Percentiles rank a stretch among this genome's conserved stretches.
Evolutionary conservation across 2,329 filamentous ascomycete species (phyloP).

Genomic region (Botrytis paeoniae): DNA sequence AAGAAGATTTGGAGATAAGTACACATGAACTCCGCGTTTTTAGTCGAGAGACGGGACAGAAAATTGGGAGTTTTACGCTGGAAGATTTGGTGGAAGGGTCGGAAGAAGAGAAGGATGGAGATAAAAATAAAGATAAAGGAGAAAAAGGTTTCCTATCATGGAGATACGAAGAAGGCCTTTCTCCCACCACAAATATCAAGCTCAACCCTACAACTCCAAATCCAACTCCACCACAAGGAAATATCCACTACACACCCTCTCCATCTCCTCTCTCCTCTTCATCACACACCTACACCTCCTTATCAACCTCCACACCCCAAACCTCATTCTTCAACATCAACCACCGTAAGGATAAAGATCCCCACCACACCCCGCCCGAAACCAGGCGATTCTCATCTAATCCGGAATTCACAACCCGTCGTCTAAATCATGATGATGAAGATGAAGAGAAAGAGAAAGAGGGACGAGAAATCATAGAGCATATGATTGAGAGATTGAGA

Average conservation of each 20-base stretch:
- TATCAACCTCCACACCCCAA: not conserved
- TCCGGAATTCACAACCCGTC: not conserved
- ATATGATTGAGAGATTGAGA: not conserved
- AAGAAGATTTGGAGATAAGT: not conserved
- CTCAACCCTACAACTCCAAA: not conserved
- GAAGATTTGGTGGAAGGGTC: not conserved
- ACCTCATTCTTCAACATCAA: not conserved
- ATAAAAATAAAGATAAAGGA: not conserved
- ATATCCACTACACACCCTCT: not conserved
- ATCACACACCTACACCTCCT: accelerated
- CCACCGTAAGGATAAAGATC: accelerated
- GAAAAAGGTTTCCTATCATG: not conserved
- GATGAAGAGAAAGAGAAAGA: not conserved
- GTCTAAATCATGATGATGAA: not conserved
- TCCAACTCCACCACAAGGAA: not conserved
- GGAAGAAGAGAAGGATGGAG: not conserved
- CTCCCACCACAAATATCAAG: not conserved
- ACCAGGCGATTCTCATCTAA: accelerated
- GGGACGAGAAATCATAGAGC: not conserved
- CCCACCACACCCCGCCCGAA: accelerated
- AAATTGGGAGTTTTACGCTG: not conserved
- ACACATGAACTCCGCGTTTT: not conserved
- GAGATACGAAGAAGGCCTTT: not conserved
- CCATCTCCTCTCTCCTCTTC: not conserved
- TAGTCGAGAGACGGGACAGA: not conserved